Base-by-base conservation (phyloP, 345 rosid genomes). In the Barbarea vulgaris region DNA sequence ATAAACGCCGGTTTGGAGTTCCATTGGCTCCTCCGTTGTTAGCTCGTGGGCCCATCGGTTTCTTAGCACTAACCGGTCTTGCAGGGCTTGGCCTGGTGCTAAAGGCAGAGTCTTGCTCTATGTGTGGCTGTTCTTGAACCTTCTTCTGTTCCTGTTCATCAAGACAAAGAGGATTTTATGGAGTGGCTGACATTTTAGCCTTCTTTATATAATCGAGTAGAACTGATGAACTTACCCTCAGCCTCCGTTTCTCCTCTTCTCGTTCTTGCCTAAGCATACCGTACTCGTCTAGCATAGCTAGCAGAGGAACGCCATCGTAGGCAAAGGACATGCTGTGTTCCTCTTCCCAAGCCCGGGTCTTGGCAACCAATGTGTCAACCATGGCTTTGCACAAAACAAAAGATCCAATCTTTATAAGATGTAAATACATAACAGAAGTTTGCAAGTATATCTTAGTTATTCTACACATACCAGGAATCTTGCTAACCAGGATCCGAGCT, bases 181-280 rank as follows among this genome's bases (percentile, higher is more conserved):
- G 9, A 15, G 5, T 17, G 15, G 25, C 30, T 31, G 15, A 47
- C 17, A 3, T 18, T 2, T 44, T 52, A 14, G 1, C 17, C 39
- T 24, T 33, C 1, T 3, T 8, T 2, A 28, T 28, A 12, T 13
- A 31, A 50, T 21, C 3, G 13, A 71, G 72, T 71, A 19, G 42
- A 58, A 31, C 17, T 21, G 44, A 50, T 42, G 9, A 52, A 51
- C 89, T 82, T 75, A 95, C 98, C 79, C 88, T 88, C 68, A 90
- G 72, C 78, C 91, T 88, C 39, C 91, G 80, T 77, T 91, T 93
- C 84, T 96, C 98, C 76, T 96, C 99, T 83, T 96, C 99, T 76
- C 98, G 84, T 84, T 96, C 99, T 63, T 88, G 97, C 83, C 96
- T 85, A 79, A 93, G 93, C 99, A 96, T 87, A 73, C 96, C 96